Conservation (phyloP, 352 stramenopile species). For the Globisporangium ultimum region DNA sequence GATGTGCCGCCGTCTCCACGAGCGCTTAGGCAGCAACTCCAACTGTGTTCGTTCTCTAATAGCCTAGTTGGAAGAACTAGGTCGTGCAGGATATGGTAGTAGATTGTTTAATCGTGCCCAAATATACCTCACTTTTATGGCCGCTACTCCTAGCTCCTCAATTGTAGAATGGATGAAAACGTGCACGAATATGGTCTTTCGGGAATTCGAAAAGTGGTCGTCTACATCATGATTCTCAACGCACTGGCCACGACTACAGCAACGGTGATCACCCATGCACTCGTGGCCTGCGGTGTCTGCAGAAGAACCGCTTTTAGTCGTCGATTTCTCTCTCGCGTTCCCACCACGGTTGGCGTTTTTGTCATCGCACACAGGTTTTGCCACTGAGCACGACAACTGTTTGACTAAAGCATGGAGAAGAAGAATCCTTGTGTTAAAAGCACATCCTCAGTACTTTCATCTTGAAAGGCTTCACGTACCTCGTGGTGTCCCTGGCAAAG, state of each 20-base stretch:
- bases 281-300: neutral
- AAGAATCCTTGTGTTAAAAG: no score
- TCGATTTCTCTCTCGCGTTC: constrained; percentile 41
- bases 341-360: constrained; percentile 20
- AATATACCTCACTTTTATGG: no score
- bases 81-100: neutral
- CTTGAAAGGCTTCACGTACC: neutral
- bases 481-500: constrained; percentile 15
- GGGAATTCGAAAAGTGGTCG: no score
- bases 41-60: no score
- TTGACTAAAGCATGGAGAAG: constrained; percentile 15
- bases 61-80: neutral
- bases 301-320: constrained; percentile 10
- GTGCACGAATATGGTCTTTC: no score
- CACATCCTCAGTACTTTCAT: constrained; percentile 36
- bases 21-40: neutral
- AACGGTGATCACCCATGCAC: no score
- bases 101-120: no score
- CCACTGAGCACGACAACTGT: constrained; percentile 36
- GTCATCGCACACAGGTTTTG: constrained; percentile 54
- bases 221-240: no score
- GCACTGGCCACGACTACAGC: no score
- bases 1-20: neutral
- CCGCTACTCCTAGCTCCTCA: neutral
- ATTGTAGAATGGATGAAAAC: neutral